These are phyloP conservation scores for Trichomonascus vanleenenianus DNA, from an alignment of 805 yeast genomes.

Conservation along the genomic window DNA sequence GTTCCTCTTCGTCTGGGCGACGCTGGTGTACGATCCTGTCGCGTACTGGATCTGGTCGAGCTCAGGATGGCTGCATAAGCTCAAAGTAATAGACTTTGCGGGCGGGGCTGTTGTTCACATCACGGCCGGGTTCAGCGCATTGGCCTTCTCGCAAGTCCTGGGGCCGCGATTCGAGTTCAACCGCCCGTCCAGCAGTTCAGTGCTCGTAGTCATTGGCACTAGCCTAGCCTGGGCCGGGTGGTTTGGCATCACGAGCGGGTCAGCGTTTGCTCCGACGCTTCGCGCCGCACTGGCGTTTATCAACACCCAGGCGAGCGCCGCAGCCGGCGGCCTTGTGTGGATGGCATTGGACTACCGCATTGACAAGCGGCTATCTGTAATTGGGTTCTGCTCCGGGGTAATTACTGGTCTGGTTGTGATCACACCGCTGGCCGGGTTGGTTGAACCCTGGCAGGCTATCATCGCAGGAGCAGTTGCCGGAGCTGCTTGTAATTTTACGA, in stretches of 20 bases:
- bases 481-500: slow-evolving; percentile 74
- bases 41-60: slow-evolving; percentile 98
- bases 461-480: slow-evolving; percentile 78
- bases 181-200: slow-evolving; percentile 80
- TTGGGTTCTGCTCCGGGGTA: slow-evolving; percentile 87
- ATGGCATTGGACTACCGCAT: slow-evolving; percentile 84
- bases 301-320: slow-evolving; percentile 91
- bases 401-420: slow-evolving; percentile 92
- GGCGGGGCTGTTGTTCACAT: slow-evolving; percentile 99
- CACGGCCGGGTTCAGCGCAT: slow-evolving; percentile 88
- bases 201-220: slow-evolving; percentile 86
- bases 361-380: slow-evolving; percentile 89
- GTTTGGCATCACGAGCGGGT: slow-evolving; percentile 99
- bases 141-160: slow-evolving; percentile 83
- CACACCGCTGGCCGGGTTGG: slow-evolving; percentile 95
- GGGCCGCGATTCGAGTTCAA: slow-evolving; percentile 89
- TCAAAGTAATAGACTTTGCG: slow-evolving; percentile 92
- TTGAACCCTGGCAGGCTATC: slow-evolving; percentile 84
- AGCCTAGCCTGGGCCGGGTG: slow-evolving; percentile 97
- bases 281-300: slow-evolving; percentile 92
- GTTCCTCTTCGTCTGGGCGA: slow-evolving; percentile 87
- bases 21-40: slow-evolving; percentile 90
- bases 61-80: slow-evolving; percentile 75
- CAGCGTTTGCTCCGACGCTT: slow-evolving; percentile 87
- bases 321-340: slow-evolving; percentile 91